phyloP scores from a whole-genome alignment of 176 grass and related monocot species.

The Tillandsia fasciculata region DNA sequence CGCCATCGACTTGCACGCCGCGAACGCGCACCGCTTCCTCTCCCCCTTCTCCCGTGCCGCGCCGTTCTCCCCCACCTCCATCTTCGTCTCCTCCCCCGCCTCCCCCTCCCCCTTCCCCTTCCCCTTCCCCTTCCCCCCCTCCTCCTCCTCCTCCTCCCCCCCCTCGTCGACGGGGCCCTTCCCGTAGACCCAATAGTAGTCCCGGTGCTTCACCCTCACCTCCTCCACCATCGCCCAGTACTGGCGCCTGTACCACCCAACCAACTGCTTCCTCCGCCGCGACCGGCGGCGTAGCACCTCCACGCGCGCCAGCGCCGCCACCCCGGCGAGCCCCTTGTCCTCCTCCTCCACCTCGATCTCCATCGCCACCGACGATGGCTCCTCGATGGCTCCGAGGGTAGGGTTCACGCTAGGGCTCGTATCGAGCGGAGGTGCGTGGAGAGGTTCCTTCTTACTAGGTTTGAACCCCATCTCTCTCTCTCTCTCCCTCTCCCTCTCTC shows the following conservation, averaged over 20 bases:
- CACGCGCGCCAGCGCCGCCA: slow-evolving; percentile 61
- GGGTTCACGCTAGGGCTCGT: not conserved
- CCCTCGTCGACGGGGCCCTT: slow-evolving; percentile 49
- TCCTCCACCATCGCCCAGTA: slow-evolving; percentile 82
- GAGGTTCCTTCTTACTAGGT: not conserved
- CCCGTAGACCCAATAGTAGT: slow-evolving; percentile 73
- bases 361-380: slow-evolving; percentile 8
- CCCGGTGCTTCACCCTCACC: slow-evolving; percentile 50
- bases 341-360: slow-evolving; percentile 10
- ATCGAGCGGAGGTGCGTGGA: not conserved
- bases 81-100: slow-evolving; percentile 11
- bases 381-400: not conserved
- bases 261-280: slow-evolving; percentile 34
- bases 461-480: slow-evolving; percentile 3
- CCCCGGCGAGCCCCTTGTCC: slow-evolving; percentile 23
- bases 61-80: not conserved
- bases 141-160: slow-evolving; percentile 6
- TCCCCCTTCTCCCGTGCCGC: slow-evolving; percentile 11
- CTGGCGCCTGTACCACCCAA: slow-evolving; percentile 33
- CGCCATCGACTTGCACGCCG: slow-evolving; percentile 74
- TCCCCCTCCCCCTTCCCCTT: not conserved
- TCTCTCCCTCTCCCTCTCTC: not conserved
- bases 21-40: slow-evolving; percentile 71
- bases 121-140: not conserved
- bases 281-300: slow-evolving; percentile 65